These are phyloP conservation scores for Rachicladosporium sp. DNA, from an alignment of 2,329 filamentous ascomycete genomes.

Conservation along the genomic window DNA sequence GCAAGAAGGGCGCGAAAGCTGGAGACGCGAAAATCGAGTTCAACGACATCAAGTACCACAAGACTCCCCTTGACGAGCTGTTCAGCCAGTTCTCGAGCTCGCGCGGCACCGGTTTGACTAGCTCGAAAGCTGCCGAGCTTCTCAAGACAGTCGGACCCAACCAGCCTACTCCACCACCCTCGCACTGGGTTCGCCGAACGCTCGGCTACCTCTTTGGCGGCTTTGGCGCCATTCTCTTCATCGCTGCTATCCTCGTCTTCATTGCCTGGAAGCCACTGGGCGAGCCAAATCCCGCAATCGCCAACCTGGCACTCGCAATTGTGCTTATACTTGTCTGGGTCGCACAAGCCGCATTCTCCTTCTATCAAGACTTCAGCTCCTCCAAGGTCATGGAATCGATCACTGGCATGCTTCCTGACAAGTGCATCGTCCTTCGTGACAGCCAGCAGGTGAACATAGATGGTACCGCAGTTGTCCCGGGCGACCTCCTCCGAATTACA, in stretches of 20 bases:
- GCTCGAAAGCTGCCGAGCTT: slow-evolving; percentile 43
- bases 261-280: slow-evolving; percentile 66
- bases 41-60: slow-evolving; percentile 54
- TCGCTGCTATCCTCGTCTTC: slow-evolving; percentile 60
- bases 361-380: slow-evolving; percentile 61
- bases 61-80: slow-evolving; percentile 45
- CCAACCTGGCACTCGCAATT: slow-evolving; percentile 62
- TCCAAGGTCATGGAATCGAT: slow-evolving; percentile 69
- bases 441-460: slow-evolving; percentile 30
- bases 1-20: slow-evolving; percentile 23
- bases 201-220: slow-evolving; percentile 65
- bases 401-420: slow-evolving; percentile 66
- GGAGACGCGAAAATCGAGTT: slow-evolving; percentile 18
- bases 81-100: slow-evolving; percentile 47
- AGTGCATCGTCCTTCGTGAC: slow-evolving; percentile 53
- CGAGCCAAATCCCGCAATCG: slow-evolving; percentile 50
- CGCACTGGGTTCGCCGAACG: slow-evolving; percentile 44
- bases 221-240: slow-evolving; percentile 58
- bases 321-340: slow-evolving; percentile 60
- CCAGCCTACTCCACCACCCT: slow-evolving; percentile 52
- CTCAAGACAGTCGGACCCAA: slow-evolving; percentile 54
- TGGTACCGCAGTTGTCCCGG: slow-evolving; percentile 51
- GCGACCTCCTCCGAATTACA: slow-evolving; percentile 56
- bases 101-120: slow-evolving; percentile 45
- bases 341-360: slow-evolving; percentile 41